Percentiles rank a stretch among this genome's conserved stretches.
These are phyloP conservation scores for Cupressus sempervirens DNA, from an alignment of 75 land plant species.

Conservation along the genomic window DNA sequence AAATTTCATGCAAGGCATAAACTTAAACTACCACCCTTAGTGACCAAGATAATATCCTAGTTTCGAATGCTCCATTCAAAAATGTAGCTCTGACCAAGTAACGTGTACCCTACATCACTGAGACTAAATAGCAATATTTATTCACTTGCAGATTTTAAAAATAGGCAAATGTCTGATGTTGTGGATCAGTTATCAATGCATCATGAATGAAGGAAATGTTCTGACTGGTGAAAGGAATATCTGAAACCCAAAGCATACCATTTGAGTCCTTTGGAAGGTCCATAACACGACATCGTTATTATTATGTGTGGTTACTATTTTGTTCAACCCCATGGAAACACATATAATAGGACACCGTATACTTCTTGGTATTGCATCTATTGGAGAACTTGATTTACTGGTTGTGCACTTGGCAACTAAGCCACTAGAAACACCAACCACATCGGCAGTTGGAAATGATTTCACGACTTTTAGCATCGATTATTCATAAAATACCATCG, in stretches of 20 bases:
- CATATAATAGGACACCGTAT: conserved; percentile 54
- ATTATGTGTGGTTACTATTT: conserved; percentile 72
- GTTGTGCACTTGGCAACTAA: conserved; percentile 1
- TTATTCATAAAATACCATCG: conserved; percentile 64
- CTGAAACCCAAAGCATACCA: no score
- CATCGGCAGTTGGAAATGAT: conserved; percentile 24
- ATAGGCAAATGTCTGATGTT: background rate
- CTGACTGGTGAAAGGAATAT: no score
- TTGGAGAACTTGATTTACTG: conserved; percentile 24
- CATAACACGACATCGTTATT: conserved; percentile 55
- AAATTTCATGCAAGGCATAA: background rate
- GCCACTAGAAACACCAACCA: background rate
- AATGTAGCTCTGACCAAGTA: background rate
- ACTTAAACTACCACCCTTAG: background rate
- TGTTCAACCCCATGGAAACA: no score
- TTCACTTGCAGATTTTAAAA: background rate
- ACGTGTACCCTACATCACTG: background rate
- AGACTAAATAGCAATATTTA: background rate
- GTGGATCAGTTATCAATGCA: background rate
- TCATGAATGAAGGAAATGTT: no score
- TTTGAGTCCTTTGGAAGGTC: conserved; percentile 25
- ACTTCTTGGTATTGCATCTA: conserved; percentile 33
- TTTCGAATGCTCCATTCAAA: background rate
- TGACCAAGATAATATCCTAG: background rate
- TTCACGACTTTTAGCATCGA: conserved; percentile 55